Evolutionary conservation across 108 stramenopile species (phyloP), one percentile per base, ranked within the genome.

Genomic region (Cyclotella distinguenda): DNA sequence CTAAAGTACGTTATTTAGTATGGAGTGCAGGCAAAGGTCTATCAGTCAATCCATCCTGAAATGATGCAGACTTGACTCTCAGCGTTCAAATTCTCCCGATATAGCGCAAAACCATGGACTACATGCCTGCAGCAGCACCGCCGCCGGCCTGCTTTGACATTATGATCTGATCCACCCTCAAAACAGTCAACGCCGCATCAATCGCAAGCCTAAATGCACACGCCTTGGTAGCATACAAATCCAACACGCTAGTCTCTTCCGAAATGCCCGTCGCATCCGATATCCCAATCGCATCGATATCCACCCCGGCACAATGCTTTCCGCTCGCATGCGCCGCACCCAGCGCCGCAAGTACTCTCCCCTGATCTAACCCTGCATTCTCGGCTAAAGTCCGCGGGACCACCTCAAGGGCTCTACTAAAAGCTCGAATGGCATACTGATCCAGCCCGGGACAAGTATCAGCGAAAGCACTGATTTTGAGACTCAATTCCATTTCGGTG

Each of bases 111-210:
- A n/a, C 51, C 64, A 65, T 65, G 26, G 22, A 30, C 30, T 52
- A 38, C 50, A 52, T 52, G 21, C 45, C 64, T 26, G 45, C 72
- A n/a, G 16, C 54, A 40, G 35, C 43, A 19, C 72, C 74, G 7
- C 96, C 97, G 26, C 97, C 97, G 19, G 96, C 93, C 40, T 83
- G 96, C 72, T 97, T 99, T 68, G 86, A 81, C 99, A 99, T 99
- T 84, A 99, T 98, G 72, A 99, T 98, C 76, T 98, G 97, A 82
- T 99, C 97, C 12, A 99, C 93, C 66, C 88, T 86, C 39, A 99
- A 80, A 33, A 99, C 93, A 8, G 99, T 99, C 45, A 95, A 78
- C 2, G 96, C 95, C 6, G 96, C 97, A 74, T 99, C 99, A 39
- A 97, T 81, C 28, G 97, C 95, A 43, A 98, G 82, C 28, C 95